Conservation (phyloP, 805 yeast species). For the Wickerhamiella bombiphila region DNA sequence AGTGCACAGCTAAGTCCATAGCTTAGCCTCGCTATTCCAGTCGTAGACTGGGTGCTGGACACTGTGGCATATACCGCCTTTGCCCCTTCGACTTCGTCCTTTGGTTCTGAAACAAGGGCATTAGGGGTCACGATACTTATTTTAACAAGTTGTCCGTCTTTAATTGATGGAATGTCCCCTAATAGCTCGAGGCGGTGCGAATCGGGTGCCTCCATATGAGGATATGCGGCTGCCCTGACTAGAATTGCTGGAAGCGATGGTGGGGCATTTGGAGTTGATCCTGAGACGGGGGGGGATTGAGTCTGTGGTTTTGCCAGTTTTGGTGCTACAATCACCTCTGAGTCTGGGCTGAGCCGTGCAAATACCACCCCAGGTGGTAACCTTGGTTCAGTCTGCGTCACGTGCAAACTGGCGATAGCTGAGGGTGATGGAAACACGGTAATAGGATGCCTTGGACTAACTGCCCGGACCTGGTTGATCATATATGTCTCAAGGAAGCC, state of each 20-base stretch:
- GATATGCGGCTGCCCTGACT: slow-evolving; percentile 8
- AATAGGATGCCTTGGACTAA: slow-evolving; percentile 41
- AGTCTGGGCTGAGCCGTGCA: slow-evolving; percentile 45
- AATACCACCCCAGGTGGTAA: slow-evolving; percentile 19
- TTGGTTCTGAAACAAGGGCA: neutral
- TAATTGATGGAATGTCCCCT: slow-evolving; percentile 6
- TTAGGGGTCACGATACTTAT: slow-evolving; percentile 10
- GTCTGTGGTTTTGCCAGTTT: slow-evolving; percentile 19
- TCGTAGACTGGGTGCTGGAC: slow-evolving; percentile 27
- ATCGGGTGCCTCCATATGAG: slow-evolving; percentile 4
- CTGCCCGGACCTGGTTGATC: slow-evolving; percentile 68
- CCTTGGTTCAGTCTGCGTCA: slow-evolving; percentile 32
- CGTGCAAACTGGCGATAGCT: slow-evolving; percentile 41
- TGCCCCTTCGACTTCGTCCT: slow-evolving; percentile 18
- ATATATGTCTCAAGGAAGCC: slow-evolving; percentile 57
- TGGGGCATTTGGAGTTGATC: neutral
- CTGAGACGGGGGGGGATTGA: neutral
- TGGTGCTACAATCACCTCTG: slow-evolving; percentile 72
- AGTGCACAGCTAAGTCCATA: slow-evolving; percentile 40
- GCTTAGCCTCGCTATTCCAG: slow-evolving; percentile 26
- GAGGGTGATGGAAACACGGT: slow-evolving; percentile 59
- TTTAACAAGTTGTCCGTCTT: neutral
- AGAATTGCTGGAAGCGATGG: neutral
- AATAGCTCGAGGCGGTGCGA: slow-evolving; percentile 8
- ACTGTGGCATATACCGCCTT: slow-evolving; percentile 35